These are phyloP conservation scores for Diospyros lotus DNA, from an alignment of 148 eudicot species.

Conservation along the genomic window DNA sequence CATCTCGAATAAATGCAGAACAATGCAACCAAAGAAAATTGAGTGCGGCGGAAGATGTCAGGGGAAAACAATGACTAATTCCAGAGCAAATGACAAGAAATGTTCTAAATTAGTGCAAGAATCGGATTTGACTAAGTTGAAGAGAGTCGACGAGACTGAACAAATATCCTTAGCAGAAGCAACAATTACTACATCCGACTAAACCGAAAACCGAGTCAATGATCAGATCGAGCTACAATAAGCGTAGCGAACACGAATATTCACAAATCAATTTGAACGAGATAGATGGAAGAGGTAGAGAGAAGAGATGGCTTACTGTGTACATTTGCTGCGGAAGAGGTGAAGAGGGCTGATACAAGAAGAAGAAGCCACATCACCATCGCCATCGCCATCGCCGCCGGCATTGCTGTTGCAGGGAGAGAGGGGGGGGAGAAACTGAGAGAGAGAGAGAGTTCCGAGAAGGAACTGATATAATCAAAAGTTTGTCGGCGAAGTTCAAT, in stretches of 20 bases:
- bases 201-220: too few species aligned
- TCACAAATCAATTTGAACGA: not conserved
- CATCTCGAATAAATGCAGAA: too few species aligned
- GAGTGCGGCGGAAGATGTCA: too few species aligned
- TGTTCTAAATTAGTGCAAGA: not conserved
- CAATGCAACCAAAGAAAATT: too few species aligned
- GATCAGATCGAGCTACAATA: not conserved
- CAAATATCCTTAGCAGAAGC: too few species aligned
- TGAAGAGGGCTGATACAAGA: constrained; percentile 22
- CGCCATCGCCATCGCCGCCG: constrained; percentile 19
- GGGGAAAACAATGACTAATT: too few species aligned
- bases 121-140: not conserved
- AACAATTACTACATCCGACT: too few species aligned
- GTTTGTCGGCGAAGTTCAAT: not conserved
- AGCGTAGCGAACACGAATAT: not conserved
- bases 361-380: constrained; percentile 19
- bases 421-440: not conserved
- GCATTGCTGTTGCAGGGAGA: too few species aligned
- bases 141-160: too few species aligned
- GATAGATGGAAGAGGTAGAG: not conserved
- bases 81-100: too few species aligned
- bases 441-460: not conserved
- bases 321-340: constrained; percentile 39
- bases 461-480: not conserved
- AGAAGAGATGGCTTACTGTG: constrained; percentile 36